Conservation (phyloP, 352 stramenopile genomes). For the Phytophthora pluvialis region DNA sequence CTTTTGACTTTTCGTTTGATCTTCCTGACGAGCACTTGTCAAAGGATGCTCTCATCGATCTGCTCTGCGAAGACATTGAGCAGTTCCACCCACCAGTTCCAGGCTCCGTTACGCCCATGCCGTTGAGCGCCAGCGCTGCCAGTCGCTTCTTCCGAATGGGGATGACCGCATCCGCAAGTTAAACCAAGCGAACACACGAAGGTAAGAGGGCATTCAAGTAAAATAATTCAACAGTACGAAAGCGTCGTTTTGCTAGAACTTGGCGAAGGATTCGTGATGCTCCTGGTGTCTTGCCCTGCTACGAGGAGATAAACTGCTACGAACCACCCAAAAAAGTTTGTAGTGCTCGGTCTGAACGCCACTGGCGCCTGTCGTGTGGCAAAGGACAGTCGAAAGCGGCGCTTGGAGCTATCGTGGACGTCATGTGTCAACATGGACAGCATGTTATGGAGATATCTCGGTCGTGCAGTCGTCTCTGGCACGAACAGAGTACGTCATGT, state of each 20-base stretch:
- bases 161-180: slow-evolving; percentile 60
- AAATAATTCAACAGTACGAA: slow-evolving; percentile 35
- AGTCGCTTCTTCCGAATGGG: slow-evolving; percentile 58
- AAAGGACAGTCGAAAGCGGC: not conserved
- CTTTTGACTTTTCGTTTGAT: slow-evolving; percentile 77
- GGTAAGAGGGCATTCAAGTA: slow-evolving; percentile 17
- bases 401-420: slow-evolving; percentile 2
- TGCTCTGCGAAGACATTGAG: slow-evolving; percentile 70
- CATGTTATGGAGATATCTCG: not conserved
- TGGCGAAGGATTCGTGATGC: too few relatives aligned
- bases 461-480: slow-evolving; percentile 5
- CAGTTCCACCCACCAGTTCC: slow-evolving; percentile 56
- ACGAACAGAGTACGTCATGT: not conserved
- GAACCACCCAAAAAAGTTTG: not conserved
- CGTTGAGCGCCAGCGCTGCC: slow-evolving; percentile 14
- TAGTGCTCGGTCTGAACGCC: not conserved
- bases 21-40: slow-evolving; percentile 65
- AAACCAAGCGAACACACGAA: slow-evolving; percentile 3
- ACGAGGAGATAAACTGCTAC: too few relatives aligned
- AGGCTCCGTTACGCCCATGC: slow-evolving; percentile 25
- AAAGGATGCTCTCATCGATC: slow-evolving; percentile 63
- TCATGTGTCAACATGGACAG: slow-evolving; percentile 3
- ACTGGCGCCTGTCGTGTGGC: slow-evolving; percentile 11
- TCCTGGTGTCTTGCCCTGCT: not conserved
- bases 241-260: not conserved